Conservation (phyloP, 441 rosid species). For the Rhodomyrtus psidioides region DNA sequence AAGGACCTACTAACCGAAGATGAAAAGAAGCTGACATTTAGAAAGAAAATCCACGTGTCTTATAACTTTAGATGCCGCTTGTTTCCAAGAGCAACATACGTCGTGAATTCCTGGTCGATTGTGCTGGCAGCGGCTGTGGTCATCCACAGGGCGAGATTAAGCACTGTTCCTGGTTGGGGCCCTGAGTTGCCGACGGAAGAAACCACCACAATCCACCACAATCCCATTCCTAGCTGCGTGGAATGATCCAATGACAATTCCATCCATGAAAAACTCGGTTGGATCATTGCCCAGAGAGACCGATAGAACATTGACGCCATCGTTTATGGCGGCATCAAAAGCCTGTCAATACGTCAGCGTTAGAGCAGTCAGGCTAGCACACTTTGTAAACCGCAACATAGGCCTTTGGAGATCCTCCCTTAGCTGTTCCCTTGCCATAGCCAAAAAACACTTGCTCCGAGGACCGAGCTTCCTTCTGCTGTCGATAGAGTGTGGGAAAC, state of each 20-base stretch:
- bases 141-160: constrained; percentile 2
- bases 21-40: not conserved
- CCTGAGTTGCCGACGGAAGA: not conserved
- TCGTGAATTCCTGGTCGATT: not conserved
- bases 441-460: not conserved
- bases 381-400: constrained; percentile 4
- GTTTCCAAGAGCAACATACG: not conserved
- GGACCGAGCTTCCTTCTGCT: not conserved
- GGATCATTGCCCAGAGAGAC: not conserved
- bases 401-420: constrained; percentile 7
- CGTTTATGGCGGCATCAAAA: constrained; percentile 3
- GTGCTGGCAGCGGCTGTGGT: constrained; percentile 7
- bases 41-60: not conserved
- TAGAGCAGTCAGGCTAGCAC: constrained; percentile 2
- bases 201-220: not conserved
- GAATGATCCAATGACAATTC: not conserved
- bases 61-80: constrained; percentile 17
- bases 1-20: not conserved
- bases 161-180: not conserved
- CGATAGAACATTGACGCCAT: constrained; percentile 1
- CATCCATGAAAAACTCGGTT: not conserved
- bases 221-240: constrained; percentile 4
- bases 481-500: not conserved
- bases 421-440: not conserved
- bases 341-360: not conserved